Evolutionary conservation across 805 yeast genomes (phyloP).

Genomic region (Suhomyces canberraensis): DNA sequence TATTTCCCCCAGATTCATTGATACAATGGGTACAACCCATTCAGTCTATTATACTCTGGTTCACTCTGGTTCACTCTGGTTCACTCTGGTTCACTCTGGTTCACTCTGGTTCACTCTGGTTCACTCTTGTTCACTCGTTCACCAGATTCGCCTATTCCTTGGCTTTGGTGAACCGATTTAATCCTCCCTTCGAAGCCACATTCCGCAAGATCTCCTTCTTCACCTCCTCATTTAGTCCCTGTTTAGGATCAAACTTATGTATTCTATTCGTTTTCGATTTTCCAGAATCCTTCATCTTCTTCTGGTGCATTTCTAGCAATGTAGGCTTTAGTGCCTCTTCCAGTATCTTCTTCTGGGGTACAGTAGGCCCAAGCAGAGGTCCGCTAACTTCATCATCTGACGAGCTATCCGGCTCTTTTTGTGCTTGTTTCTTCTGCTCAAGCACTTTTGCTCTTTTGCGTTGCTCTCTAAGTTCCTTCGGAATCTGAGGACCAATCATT

Average conservation of each 20-base stretch:
- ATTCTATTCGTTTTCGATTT: neutral
- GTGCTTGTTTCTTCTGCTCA: neutral
- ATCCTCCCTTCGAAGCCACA: conserved; percentile 7
- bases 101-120: no score
- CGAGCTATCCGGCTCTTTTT: neutral
- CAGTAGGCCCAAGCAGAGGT: neutral
- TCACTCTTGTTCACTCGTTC: no score
- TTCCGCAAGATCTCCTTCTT: conserved; percentile 10
- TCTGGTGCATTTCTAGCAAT: conserved; percentile 2
- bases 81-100: no score
- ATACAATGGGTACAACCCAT: no score
- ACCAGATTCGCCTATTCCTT: no score
- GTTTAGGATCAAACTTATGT: conserved; percentile 8
- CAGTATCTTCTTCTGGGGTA: neutral
- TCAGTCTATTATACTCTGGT: no score
- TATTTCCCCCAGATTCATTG: no score
- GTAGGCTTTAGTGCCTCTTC: neutral
- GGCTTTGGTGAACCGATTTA: conserved; percentile 9
- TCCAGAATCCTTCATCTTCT: conserved; percentile 1
- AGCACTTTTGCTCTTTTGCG: neutral
- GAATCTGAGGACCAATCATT: conserved; percentile 5
- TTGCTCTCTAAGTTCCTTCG: conserved; percentile 2
- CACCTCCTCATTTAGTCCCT: conserved; percentile 9
- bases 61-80: no score
- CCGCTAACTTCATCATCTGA: conserved; percentile 4